Conservation (phyloP, 495 filamentous ascomycete species). For the Aspergillus olivimuriae region DNA sequence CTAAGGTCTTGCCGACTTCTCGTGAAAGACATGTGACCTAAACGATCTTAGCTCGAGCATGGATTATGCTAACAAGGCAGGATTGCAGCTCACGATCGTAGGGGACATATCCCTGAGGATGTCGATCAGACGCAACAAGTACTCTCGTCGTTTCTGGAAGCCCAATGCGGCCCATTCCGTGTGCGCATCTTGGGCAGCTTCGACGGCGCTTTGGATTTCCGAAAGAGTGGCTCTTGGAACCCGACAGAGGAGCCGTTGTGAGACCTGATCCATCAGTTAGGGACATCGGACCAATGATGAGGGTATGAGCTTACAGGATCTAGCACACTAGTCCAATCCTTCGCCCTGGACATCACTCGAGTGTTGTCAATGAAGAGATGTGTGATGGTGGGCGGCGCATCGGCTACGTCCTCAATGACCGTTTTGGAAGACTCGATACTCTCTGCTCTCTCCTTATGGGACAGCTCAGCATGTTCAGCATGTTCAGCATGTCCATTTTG, state of each 20-base stretch:
- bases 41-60: not conserved
- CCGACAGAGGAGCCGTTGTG: slow-evolving; percentile 16
- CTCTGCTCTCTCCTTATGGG: not conserved
- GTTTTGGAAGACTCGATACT: not conserved
- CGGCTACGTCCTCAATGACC: not conserved
- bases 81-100: slow-evolving; percentile 14
- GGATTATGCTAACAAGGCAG: not conserved
- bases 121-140: slow-evolving; percentile 17
- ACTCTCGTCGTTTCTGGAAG: slow-evolving; percentile 16
- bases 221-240: slow-evolving; percentile 16
- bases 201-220: slow-evolving; percentile 21
- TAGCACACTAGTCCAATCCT: slow-evolving; percentile 19
- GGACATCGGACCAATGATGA: not conserved
- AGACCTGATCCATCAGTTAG: slow-evolving; percentile 7
- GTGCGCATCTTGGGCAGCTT: slow-evolving; percentile 18
- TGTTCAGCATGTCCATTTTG: not conserved
- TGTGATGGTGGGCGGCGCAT: slow-evolving; percentile 10
- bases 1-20: slow-evolving; percentile 23
- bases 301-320: slow-evolving; percentile 14
- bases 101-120: slow-evolving; percentile 16
- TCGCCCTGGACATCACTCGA: slow-evolving; percentile 17
- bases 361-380: slow-evolving; percentile 22
- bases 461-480: not conserved
- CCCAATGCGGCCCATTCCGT: slow-evolving; percentile 15
- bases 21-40: slow-evolving; percentile 9